These are phyloP conservation scores for Trametes gibbosa DNA, from an alignment of 768 basidiomycete genomes.

Conservation along the genomic window DNA sequence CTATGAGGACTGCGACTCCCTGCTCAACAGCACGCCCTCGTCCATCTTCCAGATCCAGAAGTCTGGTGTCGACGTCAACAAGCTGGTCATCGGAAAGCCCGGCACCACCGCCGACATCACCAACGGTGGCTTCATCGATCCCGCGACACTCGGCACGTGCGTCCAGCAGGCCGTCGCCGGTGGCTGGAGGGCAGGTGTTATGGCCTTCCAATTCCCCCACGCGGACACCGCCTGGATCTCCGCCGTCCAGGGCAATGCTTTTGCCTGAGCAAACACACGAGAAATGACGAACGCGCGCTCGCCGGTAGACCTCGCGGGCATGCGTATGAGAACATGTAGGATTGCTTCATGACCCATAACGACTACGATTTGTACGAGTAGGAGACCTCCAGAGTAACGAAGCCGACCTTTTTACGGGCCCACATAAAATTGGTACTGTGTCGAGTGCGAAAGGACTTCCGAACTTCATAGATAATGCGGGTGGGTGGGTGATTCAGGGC, in stretches of 20 bases:
- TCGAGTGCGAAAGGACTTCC: too few species aligned
- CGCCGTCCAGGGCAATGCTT: not conserved
- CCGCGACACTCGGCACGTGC: constrained; percentile 54
- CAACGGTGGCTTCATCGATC: constrained; percentile 53
- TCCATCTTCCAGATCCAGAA: constrained; percentile 51
- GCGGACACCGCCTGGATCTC: constrained; percentile 3
- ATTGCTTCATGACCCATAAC: not conserved
- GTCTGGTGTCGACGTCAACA: constrained; percentile 41
- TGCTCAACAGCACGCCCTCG: constrained; percentile 37
- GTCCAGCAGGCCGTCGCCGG: constrained; percentile 53
- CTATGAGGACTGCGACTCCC: constrained; percentile 35
- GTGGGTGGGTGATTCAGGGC: too few species aligned
- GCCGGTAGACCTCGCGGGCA: not conserved
- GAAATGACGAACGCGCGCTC: not conserved
- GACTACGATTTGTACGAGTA: not conserved
- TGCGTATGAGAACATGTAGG: not conserved
- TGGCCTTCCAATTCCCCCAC: constrained; percentile 36
- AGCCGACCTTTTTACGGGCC: not conserved
- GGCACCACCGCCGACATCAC: constrained; percentile 39
- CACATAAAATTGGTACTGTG: too few species aligned
- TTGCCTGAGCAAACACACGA: not conserved
- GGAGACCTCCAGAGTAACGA: not conserved
- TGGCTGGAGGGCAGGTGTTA: constrained; percentile 46
- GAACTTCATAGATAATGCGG: too few species aligned
- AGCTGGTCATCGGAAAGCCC: constrained; percentile 58